Base-by-base conservation (phyloP, 2,329 filamentous ascomycete species). In the Alternaria arbusti region DNA sequence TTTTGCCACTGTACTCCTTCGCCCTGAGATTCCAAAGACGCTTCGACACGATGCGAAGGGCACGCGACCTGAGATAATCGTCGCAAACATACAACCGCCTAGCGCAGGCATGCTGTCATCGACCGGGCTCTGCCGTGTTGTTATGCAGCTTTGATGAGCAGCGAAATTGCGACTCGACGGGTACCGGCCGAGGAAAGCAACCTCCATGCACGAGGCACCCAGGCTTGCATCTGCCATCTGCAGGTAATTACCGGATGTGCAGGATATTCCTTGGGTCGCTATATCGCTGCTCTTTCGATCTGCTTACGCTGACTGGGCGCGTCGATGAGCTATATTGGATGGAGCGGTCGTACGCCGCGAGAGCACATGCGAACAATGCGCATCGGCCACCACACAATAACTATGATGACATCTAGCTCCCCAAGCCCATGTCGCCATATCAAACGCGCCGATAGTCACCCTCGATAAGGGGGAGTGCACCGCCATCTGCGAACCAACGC, bases 131-230 rank as follows among this genome's bases (percentile, higher is more conserved):
- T 54, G 60, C 49, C 64, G 58, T 64, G 63, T 64, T 57, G 58
- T 54, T 63, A 63, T 63, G 56, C 60, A 61, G n/a, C 58, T 50
- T 44, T 69, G 63, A 66, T 63, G 64, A 59, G 51, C 40, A 47
- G 66, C 67, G 69, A 75, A 69, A 76, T 76, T 76, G 64, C 74
- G 72, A 72, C 62, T 67, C 54, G 70, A 65, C 61, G 52, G 45
- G 50, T 28, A 49, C 32, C 63, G 59, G 62, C 64, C 61, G 43
- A 63, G 61, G 64, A 66, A 58, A 67, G 66, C 58, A 69, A 49
- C 58, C 54, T 44, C 56, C 43, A 64, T 49, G 64, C 54, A 57
- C 59, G 58, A 57, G 54, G 57, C 54, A 56, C 63, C 47, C 32
- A 56, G 49, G 47, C 49, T 50, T 55, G 61, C 61, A 55, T 60